These are phyloP conservation scores for Erodium maritimum DNA, from an alignment of 345 rosid genomes.

Conservation along the genomic window DNA sequence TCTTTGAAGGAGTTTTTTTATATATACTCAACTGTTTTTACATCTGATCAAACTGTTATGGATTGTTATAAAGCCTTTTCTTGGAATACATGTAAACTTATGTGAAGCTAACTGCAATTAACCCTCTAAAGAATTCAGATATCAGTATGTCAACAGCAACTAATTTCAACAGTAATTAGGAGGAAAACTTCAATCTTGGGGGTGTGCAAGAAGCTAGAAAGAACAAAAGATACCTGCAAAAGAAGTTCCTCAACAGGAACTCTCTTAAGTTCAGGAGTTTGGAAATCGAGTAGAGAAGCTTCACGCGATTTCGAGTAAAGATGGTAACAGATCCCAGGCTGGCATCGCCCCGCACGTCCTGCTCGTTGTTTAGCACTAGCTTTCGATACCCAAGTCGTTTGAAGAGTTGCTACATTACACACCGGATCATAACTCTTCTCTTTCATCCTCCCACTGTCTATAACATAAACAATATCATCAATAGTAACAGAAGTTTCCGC, in stretches of 20 bases:
- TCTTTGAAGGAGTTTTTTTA: no score
- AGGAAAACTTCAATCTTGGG: background rate
- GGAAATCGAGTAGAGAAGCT: slow-evolving; percentile 69
- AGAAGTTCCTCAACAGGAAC: slow-evolving; percentile 91
- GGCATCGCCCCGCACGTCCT: slow-evolving; percentile 96
- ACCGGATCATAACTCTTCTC: slow-evolving; percentile 93
- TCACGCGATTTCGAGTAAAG: slow-evolving; percentile 70
- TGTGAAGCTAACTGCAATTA: no score
- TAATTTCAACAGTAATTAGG: background rate
- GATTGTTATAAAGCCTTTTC: no score
- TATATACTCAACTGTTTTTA: no score
- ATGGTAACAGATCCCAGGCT: slow-evolving; percentile 91
- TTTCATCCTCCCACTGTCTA: slow-evolving; percentile 94
- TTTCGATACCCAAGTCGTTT: slow-evolving; percentile 82
- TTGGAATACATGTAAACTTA: no score
- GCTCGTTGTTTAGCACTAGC: slow-evolving; percentile 93
- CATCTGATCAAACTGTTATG: no score
- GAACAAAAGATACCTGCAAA: slow-evolving; percentile 47
- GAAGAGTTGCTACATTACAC: slow-evolving; percentile 84
- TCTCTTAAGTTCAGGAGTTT: slow-evolving; percentile 84
- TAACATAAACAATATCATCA: slow-evolving; percentile 92
- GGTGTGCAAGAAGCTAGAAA: background rate
- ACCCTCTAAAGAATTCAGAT: no score
- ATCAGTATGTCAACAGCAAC: background rate
- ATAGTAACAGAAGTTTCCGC: slow-evolving; percentile 87